These are phyloP conservation scores for Quercus ilex DNA, from an alignment of 306 rosid genomes.

Conservation along the genomic window DNA sequence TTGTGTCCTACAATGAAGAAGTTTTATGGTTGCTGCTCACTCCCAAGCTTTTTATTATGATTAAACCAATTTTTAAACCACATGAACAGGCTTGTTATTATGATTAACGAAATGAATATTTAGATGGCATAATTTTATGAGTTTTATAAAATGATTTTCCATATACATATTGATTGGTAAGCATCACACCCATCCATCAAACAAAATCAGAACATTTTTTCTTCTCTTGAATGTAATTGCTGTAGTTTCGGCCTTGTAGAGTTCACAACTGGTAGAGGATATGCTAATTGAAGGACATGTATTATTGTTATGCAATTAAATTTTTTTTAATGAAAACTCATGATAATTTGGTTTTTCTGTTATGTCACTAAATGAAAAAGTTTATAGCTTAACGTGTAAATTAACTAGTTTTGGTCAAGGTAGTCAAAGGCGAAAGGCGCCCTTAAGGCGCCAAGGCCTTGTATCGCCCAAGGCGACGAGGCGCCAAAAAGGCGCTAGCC, in stretches of 20 bases:
- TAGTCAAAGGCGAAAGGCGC: no score
- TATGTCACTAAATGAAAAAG: constrained; percentile 19
- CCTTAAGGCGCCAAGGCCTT: no score
- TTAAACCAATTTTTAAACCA: no score
- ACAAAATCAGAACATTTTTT: constrained; percentile 44
- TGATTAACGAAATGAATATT: no score
- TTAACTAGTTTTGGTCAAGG: neutral
- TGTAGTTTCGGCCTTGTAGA: constrained; percentile 67
- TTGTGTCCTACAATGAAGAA: constrained; percentile 51
- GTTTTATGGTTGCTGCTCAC: constrained; percentile 52
- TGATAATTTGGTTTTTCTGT: constrained; percentile 40
- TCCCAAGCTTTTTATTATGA: constrained; percentile 26
- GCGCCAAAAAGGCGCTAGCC: no score
- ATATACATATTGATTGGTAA: no score
- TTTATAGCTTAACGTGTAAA: neutral
- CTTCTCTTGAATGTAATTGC: constrained; percentile 56
- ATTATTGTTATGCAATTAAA: constrained; percentile 62
- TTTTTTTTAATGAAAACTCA: constrained; percentile 36
- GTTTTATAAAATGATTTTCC: no score
- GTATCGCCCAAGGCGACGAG: no score
- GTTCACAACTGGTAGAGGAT: constrained; percentile 60
- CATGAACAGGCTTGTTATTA: no score
- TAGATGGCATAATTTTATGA: no score
- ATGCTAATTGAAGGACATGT: constrained; percentile 70
- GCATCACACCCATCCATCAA: constrained; percentile 12